Base-by-base conservation (phyloP, 192 early-diverging fungal species). In the Hyaloraphidium curvatum region DNA sequence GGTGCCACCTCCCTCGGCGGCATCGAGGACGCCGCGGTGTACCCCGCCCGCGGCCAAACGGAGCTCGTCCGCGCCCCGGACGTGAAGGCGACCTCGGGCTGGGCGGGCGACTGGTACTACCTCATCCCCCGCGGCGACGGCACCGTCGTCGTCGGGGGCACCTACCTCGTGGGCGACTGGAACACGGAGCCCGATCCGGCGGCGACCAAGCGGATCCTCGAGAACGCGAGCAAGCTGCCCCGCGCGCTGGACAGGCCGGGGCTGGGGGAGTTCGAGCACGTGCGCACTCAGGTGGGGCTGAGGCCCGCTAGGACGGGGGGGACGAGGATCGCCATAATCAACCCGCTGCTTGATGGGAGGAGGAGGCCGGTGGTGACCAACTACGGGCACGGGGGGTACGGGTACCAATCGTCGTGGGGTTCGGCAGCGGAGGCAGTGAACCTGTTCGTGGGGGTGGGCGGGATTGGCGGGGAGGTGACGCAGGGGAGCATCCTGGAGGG, bases 341-440 rank as follows among this genome's bases (percentile, higher is more conserved):
- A n/a, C n/a, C n/a, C n/a, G n/a, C n/a, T n/a, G n/a, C n/a, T n/a
- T n/a, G n/a, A n/a, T n/a, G n/a, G n/a, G n/a, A n/a, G n/a, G n/a
- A n/a, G n/a, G 19, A 22, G 7, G 14, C 43, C 25, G 17, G 43
- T 48, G 14, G 23, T 48, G 11, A 14, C 14, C 43, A 48, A 48
- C 23, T 48, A 48, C 43, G 43, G 43, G 14, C 43, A 48, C 23
- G 14, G 17, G 7, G 43, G 43, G 43, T 48, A 48, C 43, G 43
- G 43, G 17, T 48, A 48, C 43, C 43, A 48, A 19, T 48, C 43
- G 43, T 22, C 17, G 7, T 48, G 43, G 43, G 43, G 43, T 7
- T 22, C 43, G 11, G 43, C 43, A 21, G 14, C 43, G 14, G 17
- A 48, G n/a, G n/a, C n/a, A n/a, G n/a, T n/a, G n/a, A n/a, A n/a